Evolutionary conservation across 305 asterid species (phyloP).

Genomic region (Ajuga reptans): DNA sequence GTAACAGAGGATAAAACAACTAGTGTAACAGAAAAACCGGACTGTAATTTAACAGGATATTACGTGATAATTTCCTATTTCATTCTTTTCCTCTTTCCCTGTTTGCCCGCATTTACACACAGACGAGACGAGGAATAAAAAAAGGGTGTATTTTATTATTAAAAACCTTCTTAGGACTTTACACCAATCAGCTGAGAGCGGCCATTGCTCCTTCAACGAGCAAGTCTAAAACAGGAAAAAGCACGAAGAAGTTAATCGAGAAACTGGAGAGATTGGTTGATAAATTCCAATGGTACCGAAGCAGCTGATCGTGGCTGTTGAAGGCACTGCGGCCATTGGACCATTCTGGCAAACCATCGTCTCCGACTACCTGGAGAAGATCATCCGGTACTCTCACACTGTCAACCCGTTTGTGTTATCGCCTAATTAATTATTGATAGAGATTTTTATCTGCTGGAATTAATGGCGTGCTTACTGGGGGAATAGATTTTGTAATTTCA

Average conservation of each 20-base stretch:
- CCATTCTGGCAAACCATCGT: conserved; percentile 71
- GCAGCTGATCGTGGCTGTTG: conserved; percentile 74
- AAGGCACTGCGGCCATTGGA: conserved; percentile 97
- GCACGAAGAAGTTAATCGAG: neutral
- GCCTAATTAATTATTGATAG: neutral
- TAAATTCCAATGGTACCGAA: conserved; percentile 39
- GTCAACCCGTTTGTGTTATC: neutral
- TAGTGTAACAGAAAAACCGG: too few species aligned
- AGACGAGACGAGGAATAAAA: too few species aligned
- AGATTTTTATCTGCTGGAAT: neutral
- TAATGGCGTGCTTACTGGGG: neutral
- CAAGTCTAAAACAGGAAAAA: neutral
- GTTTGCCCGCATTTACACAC: too few species aligned
- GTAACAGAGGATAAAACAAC: too few species aligned
- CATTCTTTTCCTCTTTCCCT: too few species aligned
- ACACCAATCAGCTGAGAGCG: conserved; percentile 1
- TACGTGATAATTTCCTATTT: too few species aligned
- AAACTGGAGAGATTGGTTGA: conserved; percentile 12
- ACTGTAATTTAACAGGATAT: too few species aligned
- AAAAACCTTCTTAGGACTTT: neutral
- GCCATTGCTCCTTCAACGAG: neutral
- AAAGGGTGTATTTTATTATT: too few species aligned
- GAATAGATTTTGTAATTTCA: neutral
- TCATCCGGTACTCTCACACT: conserved; percentile 50
- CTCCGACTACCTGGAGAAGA: conserved; percentile 80